Evolutionary conservation across 208 protist genomes (phyloP), one percentile per base, ranked within the genome.

Genomic region (Acanthamoeba divionensis): DNA sequence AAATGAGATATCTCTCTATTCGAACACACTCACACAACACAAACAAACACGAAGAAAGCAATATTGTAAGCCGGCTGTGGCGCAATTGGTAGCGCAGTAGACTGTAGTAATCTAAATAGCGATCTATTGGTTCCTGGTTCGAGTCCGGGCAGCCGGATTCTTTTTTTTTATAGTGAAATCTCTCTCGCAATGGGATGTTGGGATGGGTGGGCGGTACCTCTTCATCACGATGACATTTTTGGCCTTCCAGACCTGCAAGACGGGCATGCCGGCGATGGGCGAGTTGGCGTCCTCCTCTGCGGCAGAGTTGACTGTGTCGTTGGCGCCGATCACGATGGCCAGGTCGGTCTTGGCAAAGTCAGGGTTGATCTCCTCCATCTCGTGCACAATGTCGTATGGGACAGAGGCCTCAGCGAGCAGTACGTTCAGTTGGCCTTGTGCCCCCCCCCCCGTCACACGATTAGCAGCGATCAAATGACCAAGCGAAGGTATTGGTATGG

Each of bases 311-410:
- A 98, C 91, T 13, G 96, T 98, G 92, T 98, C 97, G 91, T 98
- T 98, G 33, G 97, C 97, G 52, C 97, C 96, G 33, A 90, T 90
- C 77, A 86, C 77, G n/a, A 86, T 38, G 7, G 50, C 50, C 29
- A 98, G 48, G 90, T 98, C 97, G n/a, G 92, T 92, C 1, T 94
- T 47, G 10, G 52, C 48, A 9, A 97, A 91, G 33, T 96, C 94
- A 6, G 67, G 73, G 44, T 97, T 97, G 41, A 97, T 93, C 65
- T 98, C 97, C 0, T 98, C 97, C 97, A 98, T 98, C 75, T 98
- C 97, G 44, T 94, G 66, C 7, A 98, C 96, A 26, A 98, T 96
- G 63, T 98, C 97, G 71, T 98, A 98, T 7, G 97, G 97, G 21
- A 98, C 94, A 60, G 92, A 91, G 3, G 96, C 96, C 91, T 98